phyloP scores from a whole-genome alignment of 306 rosid species.

The Lupinus albus region DNA sequence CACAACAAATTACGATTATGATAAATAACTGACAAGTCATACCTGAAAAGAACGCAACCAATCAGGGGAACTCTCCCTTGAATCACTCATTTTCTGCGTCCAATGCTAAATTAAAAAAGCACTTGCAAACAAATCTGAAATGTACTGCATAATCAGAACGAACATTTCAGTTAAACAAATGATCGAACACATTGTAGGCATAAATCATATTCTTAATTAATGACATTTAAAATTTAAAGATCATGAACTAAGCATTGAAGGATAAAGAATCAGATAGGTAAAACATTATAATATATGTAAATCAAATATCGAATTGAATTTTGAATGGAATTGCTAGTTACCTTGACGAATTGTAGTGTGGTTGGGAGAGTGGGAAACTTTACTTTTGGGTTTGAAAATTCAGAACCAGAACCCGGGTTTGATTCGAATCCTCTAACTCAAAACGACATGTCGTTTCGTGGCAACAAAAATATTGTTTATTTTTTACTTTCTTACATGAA shows the following conservation, averaged over 20 bases:
- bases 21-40: not conserved
- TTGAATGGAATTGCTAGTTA: not conserved
- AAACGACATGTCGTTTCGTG: conserved; percentile 22
- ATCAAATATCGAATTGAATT: not conserved
- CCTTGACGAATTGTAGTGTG: not conserved
- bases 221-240: not conserved
- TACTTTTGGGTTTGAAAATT: not conserved
- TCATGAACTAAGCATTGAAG: not conserved
- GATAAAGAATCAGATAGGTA: not conserved
- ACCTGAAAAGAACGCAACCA: conserved; percentile 89
- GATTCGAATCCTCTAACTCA: not conserved
- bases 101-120: not conserved
- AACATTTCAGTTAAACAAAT: conserved; percentile 26
- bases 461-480: not conserved
- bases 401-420: not conserved
- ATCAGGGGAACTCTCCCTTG: conserved; percentile 87
- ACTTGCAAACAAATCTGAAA: not conserved
- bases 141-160: not conserved
- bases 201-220: not conserved
- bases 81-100: conserved; percentile 56
- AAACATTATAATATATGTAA: not conserved
- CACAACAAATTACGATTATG: not conserved
- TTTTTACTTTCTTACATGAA: too few relatives aligned
- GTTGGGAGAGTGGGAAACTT: conserved; percentile 27
- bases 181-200: conserved; percentile 37